Evolutionary conservation across 176 grass and related monocot species (phyloP).

Genomic region (Aegilops speltoides): DNA sequence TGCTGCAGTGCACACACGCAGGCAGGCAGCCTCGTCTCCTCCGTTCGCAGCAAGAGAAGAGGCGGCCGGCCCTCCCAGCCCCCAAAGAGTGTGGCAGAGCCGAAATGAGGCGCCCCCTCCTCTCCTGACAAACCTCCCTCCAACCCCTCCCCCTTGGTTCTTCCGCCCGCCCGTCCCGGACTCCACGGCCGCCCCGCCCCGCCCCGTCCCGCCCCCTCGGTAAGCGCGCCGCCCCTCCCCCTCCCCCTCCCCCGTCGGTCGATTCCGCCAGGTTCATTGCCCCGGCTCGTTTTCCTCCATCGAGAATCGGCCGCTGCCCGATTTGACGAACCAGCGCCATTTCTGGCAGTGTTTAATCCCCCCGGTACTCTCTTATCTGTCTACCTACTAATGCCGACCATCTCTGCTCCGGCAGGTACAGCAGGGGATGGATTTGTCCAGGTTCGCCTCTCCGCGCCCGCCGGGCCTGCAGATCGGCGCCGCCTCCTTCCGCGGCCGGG

Average conservation of each 20-base stretch:
- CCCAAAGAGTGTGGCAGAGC: neutral
- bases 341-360: neutral
- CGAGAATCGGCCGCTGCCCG: neutral
- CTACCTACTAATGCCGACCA: neutral
- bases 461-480: constrained; percentile 33
- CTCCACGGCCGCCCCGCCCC: neutral
- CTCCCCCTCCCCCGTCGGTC: neutral
- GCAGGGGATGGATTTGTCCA: constrained; percentile 59
- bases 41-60: neutral
- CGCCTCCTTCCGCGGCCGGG: constrained; percentile 27
- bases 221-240: neutral
- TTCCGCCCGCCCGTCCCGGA: neutral
- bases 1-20: too few species aligned
- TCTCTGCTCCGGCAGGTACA: neutral
- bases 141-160: neutral
- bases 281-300: too few species aligned
- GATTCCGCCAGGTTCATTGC: neutral
- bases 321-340: neutral
- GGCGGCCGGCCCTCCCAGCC: neutral
- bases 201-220: neutral
- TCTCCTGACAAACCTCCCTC: neutral
- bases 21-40: too few species aligned
- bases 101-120: neutral
- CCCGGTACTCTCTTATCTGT: rapidly evolving
- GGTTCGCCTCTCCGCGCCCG: constrained; percentile 31